Evolutionary conservation across 2,329 filamentous ascomycete genomes (phyloP).

Genomic region (Ophioceras dolichostomum): DNA sequence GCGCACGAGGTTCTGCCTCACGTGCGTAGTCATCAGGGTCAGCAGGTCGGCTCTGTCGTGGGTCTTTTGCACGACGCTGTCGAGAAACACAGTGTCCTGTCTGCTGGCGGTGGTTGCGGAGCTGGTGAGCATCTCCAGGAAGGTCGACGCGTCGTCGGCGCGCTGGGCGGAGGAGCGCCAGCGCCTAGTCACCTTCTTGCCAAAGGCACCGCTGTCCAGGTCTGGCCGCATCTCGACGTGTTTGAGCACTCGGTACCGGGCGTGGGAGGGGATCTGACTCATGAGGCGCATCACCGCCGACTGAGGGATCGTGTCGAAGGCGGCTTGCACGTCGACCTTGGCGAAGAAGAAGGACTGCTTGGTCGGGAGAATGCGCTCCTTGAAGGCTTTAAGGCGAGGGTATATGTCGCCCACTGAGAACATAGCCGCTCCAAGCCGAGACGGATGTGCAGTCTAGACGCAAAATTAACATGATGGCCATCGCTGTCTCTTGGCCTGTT

Average conservation of each 20-base stretch:
- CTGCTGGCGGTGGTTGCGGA: slow-evolving; percentile 26
- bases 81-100: slow-evolving; percentile 66
- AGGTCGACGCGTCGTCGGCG: slow-evolving; percentile 24
- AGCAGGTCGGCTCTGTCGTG: slow-evolving; percentile 50
- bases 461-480: slow-evolving; percentile 4
- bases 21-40: slow-evolving; percentile 62
- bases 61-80: slow-evolving; percentile 46
- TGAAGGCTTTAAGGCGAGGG: slow-evolving; percentile 58
- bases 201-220: slow-evolving; percentile 20
- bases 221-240: slow-evolving; percentile 58
- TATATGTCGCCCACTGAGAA: slow-evolving; percentile 78
- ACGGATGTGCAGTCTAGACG: slow-evolving; percentile 33
- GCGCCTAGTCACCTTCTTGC: slow-evolving; percentile 34
- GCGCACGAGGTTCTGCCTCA: slow-evolving; percentile 76
- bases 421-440: slow-evolving; percentile 62
- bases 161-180: slow-evolving; percentile 42
- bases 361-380: slow-evolving; percentile 26
- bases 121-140: slow-evolving; percentile 31
- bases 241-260: slow-evolving; percentile 58
- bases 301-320: slow-evolving; percentile 94
- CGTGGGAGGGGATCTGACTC: slow-evolving; percentile 38
- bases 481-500: too few species aligned
- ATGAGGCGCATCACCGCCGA: slow-evolving; percentile 57
- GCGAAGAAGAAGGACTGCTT: slow-evolving; percentile 60
- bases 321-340: slow-evolving; percentile 83